Evolutionary conservation across 768 basidiomycete species (phyloP).

Genomic region (Solioccasus polychromus): DNA sequence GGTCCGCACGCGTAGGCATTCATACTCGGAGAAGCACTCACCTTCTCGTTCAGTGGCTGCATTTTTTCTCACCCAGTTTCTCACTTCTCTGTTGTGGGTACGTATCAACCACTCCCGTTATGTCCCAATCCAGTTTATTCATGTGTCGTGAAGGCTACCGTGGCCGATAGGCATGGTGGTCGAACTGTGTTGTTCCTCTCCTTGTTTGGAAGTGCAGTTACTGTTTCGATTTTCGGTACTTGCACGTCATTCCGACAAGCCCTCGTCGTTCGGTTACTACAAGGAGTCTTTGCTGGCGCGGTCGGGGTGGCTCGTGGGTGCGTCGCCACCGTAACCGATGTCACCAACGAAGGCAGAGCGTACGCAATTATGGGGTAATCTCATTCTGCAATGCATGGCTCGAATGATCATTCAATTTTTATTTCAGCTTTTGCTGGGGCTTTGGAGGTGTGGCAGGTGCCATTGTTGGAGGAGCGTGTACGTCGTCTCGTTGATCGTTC

Average conservation of each 20-base stretch:
- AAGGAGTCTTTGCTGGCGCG: constrained; percentile 90
- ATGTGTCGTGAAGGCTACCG: constrained; percentile 62
- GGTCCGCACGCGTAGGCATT: constrained; percentile 42
- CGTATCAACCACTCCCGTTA: constrained; percentile 9
- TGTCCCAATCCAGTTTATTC: background rate
- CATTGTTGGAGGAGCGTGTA: constrained; percentile 80
- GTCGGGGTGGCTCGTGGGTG: constrained; percentile 93
- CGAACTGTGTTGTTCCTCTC: constrained; percentile 83
- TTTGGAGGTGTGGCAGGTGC: constrained; percentile 92
- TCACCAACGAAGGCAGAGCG: constrained; percentile 89
- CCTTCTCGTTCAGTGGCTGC: constrained; percentile 52
- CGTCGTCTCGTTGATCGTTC: constrained; percentile 29
- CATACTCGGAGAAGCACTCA: constrained; percentile 12
- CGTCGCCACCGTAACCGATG: constrained; percentile 83
- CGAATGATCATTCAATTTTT: background rate
- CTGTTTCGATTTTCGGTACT: constrained; percentile 77
- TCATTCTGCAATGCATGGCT: constrained; percentile 1
- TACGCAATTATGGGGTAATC: constrained; percentile 85
- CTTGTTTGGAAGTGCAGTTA: constrained; percentile 79
- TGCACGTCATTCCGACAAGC: constrained; percentile 75
- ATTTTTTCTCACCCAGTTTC: constrained; percentile 94
- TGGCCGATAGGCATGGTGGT: constrained; percentile 87
- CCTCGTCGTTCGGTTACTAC: constrained; percentile 79
- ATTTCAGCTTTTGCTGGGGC: constrained; percentile 85
- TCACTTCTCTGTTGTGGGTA: constrained; percentile 93